These are phyloP conservation scores for Erysimum cheiri DNA, from an alignment of 441 rosid species.

Conservation along the genomic window DNA sequence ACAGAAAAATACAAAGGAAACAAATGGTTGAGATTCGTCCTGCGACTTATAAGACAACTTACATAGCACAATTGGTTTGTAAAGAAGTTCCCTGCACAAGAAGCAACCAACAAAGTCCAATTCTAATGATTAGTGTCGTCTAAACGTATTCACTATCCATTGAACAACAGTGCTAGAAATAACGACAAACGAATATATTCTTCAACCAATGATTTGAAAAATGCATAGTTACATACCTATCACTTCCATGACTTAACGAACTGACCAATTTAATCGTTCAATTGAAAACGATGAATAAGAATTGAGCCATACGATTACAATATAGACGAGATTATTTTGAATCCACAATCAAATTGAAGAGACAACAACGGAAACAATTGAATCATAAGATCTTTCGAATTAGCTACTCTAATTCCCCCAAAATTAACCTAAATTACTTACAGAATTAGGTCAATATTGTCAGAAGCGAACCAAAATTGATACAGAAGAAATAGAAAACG, in stretches of 20 bases:
- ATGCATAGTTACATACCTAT: neutral
- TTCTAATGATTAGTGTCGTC: slow-evolving; percentile 8
- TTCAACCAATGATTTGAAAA: too few relatives aligned
- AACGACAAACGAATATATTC: neutral
- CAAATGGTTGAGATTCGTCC: neutral
- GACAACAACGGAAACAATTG: neutral
- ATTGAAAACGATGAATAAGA: neutral
- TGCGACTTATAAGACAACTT: slow-evolving; percentile 43
- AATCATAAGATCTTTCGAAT: slow-evolving; percentile 16
- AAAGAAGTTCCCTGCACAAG: slow-evolving; percentile 78
- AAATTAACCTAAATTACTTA: neutral
- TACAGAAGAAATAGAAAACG: neutral
- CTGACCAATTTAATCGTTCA: neutral
- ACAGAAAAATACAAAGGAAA: neutral
- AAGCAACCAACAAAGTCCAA: slow-evolving; percentile 14
- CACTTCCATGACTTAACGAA: neutral
- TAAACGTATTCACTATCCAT: neutral
- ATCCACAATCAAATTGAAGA: neutral
- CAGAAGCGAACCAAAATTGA: neutral
- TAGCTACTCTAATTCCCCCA: too few relatives aligned
- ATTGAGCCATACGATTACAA: neutral
- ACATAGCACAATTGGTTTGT: slow-evolving; percentile 83
- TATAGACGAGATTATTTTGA: neutral
- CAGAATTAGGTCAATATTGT: neutral
- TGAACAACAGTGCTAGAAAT: neutral